These are phyloP conservation scores for Erythrophleum ivorense DNA, from an alignment of 331 rosid genomes.

Conservation along the genomic window DNA sequence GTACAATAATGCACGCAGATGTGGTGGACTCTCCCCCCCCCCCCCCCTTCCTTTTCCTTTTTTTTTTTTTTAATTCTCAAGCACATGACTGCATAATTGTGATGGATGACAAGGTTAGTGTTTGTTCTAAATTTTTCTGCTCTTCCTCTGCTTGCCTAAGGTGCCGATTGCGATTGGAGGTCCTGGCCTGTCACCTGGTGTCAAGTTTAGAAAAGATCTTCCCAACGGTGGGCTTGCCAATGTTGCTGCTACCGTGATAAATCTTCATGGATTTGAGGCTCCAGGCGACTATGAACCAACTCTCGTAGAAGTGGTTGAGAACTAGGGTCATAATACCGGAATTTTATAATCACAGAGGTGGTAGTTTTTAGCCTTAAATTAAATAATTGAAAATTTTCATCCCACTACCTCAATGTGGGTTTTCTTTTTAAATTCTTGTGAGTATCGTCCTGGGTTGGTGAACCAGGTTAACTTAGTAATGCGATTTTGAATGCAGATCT, in stretches of 20 bases:
- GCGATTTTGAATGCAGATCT: slow-evolving; percentile 13
- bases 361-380: slow-evolving; percentile 21
- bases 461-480: slow-evolving; percentile 28
- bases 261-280: slow-evolving; percentile 91
- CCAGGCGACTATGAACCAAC: slow-evolving; percentile 90
- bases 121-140: slow-evolving; percentile 26
- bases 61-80: too few relatives aligned
- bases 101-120: not conserved
- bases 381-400: slow-evolving; percentile 50
- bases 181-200: slow-evolving; percentile 80
- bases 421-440: slow-evolving; percentile 15
- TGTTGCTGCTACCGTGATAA: slow-evolving; percentile 97
- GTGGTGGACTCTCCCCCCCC: not conserved
- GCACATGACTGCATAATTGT: not conserved
- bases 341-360: slow-evolving; percentile 5
- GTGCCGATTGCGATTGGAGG: slow-evolving; percentile 99
- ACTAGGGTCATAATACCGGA: slow-evolving; percentile 34
- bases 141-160: slow-evolving; percentile 46
- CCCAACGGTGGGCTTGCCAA: slow-evolving; percentile 89
- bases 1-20: not conserved
- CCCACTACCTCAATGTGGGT: slow-evolving; percentile 40
- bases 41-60: not conserved
- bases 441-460: slow-evolving; percentile 40
- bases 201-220: slow-evolving; percentile 73
- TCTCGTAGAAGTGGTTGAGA: slow-evolving; percentile 79